Conservation (phyloP, 2,329 filamentous ascomycete genomes). For the Aspergillus unguis region DNA sequence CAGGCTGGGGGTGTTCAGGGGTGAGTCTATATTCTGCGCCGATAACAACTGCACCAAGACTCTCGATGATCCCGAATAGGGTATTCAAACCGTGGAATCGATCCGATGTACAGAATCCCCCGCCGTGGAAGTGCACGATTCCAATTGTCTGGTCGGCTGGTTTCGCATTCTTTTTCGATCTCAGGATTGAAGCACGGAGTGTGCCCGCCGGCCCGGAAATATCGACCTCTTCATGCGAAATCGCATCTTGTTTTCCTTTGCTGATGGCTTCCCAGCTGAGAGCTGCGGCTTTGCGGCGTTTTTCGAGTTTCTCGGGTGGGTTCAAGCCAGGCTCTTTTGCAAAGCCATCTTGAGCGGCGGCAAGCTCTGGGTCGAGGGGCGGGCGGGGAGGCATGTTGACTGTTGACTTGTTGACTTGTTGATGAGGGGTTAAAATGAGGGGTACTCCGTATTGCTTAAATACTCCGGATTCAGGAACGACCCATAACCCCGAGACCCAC, state of each 20-base stretch:
- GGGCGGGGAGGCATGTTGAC: not conserved
- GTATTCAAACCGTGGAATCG: not conserved
- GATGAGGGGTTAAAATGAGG: too few species aligned
- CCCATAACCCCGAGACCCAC: too few species aligned
- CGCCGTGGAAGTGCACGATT: slow-evolving; percentile 50
- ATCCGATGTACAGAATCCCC: not conserved
- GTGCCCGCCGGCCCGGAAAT: slow-evolving; percentile 11
- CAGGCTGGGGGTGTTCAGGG: slow-evolving; percentile 62
- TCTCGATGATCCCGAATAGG: slow-evolving; percentile 30
- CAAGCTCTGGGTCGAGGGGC: not conserved
- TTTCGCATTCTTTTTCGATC: slow-evolving; percentile 3
- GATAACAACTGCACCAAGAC: slow-evolving; percentile 57
- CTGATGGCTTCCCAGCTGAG: slow-evolving; percentile 5
- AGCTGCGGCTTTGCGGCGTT: not conserved
- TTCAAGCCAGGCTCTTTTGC: not conserved
- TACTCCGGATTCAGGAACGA: too few species aligned
- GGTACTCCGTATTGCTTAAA: too few species aligned
- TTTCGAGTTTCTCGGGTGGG: not conserved
- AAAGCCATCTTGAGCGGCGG: not conserved
- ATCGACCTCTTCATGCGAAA: slow-evolving; percentile 9
- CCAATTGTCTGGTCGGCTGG: slow-evolving; percentile 39
- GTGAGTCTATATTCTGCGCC: slow-evolving; percentile 67
- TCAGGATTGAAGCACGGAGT: slow-evolving; percentile 9
- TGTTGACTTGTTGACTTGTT: not conserved
- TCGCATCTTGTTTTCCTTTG: slow-evolving; percentile 1